A percentile compares a stretch with the other conserved stretches of the same genome.
phyloP scores from a whole-genome alignment of 768 basidiomycete species.

The Ephemerocybe angulata region DNA sequence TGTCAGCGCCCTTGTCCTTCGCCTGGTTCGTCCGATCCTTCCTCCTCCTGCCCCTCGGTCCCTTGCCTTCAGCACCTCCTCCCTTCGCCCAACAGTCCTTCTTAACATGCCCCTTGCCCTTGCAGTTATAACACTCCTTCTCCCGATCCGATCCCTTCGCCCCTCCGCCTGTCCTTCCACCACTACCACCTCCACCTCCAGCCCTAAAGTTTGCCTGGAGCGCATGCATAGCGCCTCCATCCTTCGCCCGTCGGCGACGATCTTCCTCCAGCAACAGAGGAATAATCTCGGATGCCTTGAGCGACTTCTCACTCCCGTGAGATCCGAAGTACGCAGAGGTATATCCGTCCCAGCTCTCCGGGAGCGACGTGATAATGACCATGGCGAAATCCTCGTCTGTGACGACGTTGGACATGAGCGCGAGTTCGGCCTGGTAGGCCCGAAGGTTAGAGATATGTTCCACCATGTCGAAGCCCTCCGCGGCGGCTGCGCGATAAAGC shows the following conservation, averaged over 20 bases:
- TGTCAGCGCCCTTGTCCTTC: not conserved
- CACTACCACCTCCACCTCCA: not conserved
- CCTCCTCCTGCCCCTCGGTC: constrained; percentile 14
- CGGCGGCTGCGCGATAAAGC: constrained; percentile 15
- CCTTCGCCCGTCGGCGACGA: not conserved
- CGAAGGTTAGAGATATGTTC: constrained; percentile 18
- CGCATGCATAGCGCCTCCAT: not conserved
- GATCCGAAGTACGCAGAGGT: constrained; percentile 17
- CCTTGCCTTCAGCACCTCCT: constrained; percentile 35
- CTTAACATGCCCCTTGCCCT: constrained; percentile 24
- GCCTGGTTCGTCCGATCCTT: not conserved
- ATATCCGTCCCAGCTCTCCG: constrained; percentile 21
- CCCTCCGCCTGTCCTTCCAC: too few species aligned
- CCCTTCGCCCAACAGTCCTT: constrained; percentile 35
- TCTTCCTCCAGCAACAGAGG: constrained; percentile 11
- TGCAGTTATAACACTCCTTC: constrained; percentile 27
- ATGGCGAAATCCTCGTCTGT: constrained; percentile 21
- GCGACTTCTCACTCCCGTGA: constrained; percentile 6
- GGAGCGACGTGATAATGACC: constrained; percentile 23
- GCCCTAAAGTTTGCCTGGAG: constrained; percentile 1
- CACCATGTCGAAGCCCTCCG: constrained; percentile 20
- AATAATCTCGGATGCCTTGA: constrained; percentile 15
- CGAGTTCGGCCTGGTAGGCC: constrained; percentile 18
- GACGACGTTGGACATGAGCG: constrained; percentile 16
- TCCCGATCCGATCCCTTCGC: too few species aligned